Conservation (phyloP, 2,329 filamentous ascomycete genomes). For the Botrytis medusae region DNA sequence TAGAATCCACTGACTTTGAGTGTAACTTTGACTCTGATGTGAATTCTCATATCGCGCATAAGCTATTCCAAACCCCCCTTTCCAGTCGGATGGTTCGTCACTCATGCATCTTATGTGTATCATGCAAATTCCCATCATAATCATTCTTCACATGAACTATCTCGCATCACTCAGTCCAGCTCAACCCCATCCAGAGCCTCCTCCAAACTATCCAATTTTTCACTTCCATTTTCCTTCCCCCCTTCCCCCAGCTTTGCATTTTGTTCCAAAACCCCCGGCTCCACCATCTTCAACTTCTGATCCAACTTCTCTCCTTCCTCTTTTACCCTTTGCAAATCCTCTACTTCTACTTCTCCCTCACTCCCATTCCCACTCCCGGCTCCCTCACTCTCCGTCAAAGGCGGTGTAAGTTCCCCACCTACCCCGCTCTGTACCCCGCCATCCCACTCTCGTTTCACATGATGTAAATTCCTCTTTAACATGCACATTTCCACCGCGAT, state of each 20-base stretch:
- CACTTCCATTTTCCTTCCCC: not conserved
- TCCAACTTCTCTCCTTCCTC: conserved; percentile 26
- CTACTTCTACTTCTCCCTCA: conserved; percentile 23
- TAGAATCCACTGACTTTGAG: not conserved
- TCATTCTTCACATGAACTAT: not conserved
- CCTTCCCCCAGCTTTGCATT: not conserved
- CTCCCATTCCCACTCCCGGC: conserved; percentile 36
- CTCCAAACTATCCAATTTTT: conserved; percentile 28
- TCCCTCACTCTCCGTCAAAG: conserved; percentile 37
- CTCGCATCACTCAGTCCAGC: conserved; percentile 33
- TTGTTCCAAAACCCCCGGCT: conserved; percentile 29
- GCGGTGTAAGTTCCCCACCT: conserved; percentile 37
- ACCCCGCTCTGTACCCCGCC: conserved; percentile 7
- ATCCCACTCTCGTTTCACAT: conserved; percentile 32
- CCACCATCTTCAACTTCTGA: conserved; percentile 29
- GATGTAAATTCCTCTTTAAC: conserved; percentile 47
- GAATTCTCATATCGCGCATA: not conserved
- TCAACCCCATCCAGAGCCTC: conserved; percentile 39
- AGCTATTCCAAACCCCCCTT: too few relatives aligned
- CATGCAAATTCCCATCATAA: not conserved
- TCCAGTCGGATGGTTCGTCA: not conserved
- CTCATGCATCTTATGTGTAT: not conserved
- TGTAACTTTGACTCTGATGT: not conserved
- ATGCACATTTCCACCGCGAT: conserved; percentile 68
- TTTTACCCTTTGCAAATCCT: conserved; percentile 27